Evolutionary conservation across 495 filamentous ascomycete species (phyloP), one percentile per base, ranked within the genome.

Genomic region (Aspergillus campestris): DNA sequence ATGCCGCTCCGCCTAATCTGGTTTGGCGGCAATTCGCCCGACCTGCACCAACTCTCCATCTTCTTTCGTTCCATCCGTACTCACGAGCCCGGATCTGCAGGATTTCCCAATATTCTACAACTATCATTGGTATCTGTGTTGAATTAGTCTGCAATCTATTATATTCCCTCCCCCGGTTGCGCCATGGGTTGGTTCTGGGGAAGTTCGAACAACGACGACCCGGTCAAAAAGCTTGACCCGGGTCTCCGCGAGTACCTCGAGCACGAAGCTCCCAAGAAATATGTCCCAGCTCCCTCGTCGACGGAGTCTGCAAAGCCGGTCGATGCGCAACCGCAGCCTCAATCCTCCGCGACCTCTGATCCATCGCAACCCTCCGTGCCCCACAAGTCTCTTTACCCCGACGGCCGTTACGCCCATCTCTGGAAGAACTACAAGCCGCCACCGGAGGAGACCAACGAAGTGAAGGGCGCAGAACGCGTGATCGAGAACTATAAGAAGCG

Each of bases 321-420:
- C 43, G 46, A 51, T 31, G 11, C 44, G 31, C 47, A 55, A 29
- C 48, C 65, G 10, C 44, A 56, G 4, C 24, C 58, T 42, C 28
- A 34, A 11, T 12, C 56, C 38, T 28, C 52, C 31, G 28, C 49
- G 7, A 27, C 49, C 30, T 13, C 35, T 45, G 50, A 69, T 31
- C 12, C 62, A 18, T 57, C 64, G n/a, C 66, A 57, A 66, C 63
- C 59, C 56, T 72, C 50, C 70, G 72, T 76, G 55, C 80, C 81
- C 7, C 47, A 66, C 34, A 66, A 77, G 47, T 83, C 81, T 6
- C 70, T 82, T 14, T 85, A 65, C 60, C 77, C 67, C 51, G 92
- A 96, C 66, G 89, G 89, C 49, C 86, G 92, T 47, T 97, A 96
- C 63, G 88, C 89, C 38, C 77, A 95, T 69, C 74, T 98, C 29